phyloP scores from a whole-genome alignment of 2,329 filamentous ascomycete species.

The Penicillium brasilianum region DNA sequence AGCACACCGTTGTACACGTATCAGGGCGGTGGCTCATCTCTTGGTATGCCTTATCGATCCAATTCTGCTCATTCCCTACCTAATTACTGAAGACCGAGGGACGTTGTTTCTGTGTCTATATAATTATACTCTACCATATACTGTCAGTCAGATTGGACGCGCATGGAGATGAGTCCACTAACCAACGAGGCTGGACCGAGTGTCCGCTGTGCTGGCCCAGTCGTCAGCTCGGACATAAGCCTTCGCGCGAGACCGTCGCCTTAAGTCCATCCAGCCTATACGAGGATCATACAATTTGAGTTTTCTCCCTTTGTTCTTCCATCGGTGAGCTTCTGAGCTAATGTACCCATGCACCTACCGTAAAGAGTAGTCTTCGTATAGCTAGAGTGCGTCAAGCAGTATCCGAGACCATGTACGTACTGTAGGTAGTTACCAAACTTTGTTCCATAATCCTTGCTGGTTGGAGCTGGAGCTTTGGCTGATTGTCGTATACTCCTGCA shows the following conservation, averaged over 20 bases:
- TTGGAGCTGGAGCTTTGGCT: background rate
- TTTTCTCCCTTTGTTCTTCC: conserved; percentile 8
- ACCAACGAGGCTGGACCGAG: background rate
- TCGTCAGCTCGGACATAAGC: conserved; percentile 14
- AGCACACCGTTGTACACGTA: background rate
- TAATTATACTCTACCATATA: too few relatives aligned
- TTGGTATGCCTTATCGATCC: background rate
- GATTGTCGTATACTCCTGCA: background rate
- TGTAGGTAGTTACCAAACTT: background rate
- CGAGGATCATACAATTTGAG: conserved; percentile 15
- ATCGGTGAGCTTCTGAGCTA: background rate
- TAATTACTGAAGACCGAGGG: too few relatives aligned
- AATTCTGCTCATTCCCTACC: too few relatives aligned
- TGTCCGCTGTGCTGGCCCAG: background rate
- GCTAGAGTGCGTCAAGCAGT: background rate
- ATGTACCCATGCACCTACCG: background rate
- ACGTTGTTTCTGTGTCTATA: background rate
- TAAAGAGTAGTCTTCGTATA: background rate
- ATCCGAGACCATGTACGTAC: background rate
- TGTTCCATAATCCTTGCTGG: background rate
- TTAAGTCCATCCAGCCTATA: conserved; percentile 11
- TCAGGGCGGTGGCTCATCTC: background rate
- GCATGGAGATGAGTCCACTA: background rate
- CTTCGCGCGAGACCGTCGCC: background rate
- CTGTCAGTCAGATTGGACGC: background rate